These are phyloP conservation scores for Paramecium biaurelia DNA, from an alignment of 73 alveolate genomes.

Conservation along the genomic window DNA sequence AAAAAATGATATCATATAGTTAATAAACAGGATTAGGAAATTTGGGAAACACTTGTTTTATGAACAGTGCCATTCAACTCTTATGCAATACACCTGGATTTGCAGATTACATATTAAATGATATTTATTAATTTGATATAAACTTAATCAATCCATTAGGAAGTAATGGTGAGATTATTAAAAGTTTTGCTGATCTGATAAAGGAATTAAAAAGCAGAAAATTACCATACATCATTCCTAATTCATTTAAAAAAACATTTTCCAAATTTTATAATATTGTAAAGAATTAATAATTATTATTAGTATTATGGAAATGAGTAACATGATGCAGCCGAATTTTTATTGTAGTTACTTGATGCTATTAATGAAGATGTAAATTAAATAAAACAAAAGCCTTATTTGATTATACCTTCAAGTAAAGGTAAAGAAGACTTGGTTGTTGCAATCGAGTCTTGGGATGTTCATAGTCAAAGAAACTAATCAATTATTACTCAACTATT, in stretches of 20 bases:
- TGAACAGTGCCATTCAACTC: constrained; percentile 96
- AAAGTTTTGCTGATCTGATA: constrained; percentile 26
- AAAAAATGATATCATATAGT: background rate
- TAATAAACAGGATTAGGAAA: constrained; percentile 79
- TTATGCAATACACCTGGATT: constrained; percentile 83
- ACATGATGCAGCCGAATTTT: constrained; percentile 77
- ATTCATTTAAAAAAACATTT: constrained; percentile 29
- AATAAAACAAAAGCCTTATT: constrained; percentile 88
- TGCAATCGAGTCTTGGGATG: constrained; percentile 91
- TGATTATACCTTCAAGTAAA: constrained; percentile 68
- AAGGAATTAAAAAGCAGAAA: constrained; percentile 46
- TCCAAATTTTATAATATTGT: constrained; percentile 27
- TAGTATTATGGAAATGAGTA: constrained; percentile 37
- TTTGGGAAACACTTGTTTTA: constrained; percentile 99
- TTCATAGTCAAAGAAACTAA: constrained; percentile 88
- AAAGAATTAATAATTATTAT: background rate
- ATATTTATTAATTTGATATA: constrained; percentile 73
- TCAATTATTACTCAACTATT: constrained; percentile 91
- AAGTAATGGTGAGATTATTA: constrained; percentile 78
- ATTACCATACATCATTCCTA: background rate
- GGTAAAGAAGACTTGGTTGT: constrained; percentile 83
- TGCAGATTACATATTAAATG: constrained; percentile 81
- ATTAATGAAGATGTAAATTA: constrained; percentile 95
- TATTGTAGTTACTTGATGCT: constrained; percentile 85
- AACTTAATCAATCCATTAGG: constrained; percentile 92